Evolutionary conservation across 2,329 filamentous ascomycete genomes (phyloP), one percentile per base, ranked within the genome.

Genomic region (Penicillium verrucosum): DNA sequence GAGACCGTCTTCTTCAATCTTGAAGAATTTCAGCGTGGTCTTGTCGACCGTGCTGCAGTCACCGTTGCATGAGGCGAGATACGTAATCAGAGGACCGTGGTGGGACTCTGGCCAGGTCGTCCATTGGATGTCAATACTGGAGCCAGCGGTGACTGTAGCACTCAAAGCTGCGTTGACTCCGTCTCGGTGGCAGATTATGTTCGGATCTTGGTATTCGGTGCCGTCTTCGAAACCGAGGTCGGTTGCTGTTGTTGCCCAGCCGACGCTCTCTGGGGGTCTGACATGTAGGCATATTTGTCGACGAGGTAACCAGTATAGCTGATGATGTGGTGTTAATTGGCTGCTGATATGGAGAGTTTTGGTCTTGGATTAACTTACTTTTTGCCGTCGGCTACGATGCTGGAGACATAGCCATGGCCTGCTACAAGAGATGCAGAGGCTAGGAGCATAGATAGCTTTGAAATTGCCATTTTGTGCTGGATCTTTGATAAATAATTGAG

Each of bases 51-150:
- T 69, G 43, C 78, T 76, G 69, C 82, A 86, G 68, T 84, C 78
- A 21, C 79, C 82, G 46, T 78, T 69, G 72, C 82, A 85, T 49
- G 76, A 75, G 47, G 86, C 86, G 2, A 88, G 76, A 75, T 87
- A 88, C 68, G 80, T 81, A 61, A 88, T 77, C 60, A 88, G 78
- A 9, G 85, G 85, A 2, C 84, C 84, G 57, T 85, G 78, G 74
- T 89, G 83, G 27, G 78, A 81, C 2, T 81, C 77, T 14, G 85
- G 85, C 86, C 86, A 89, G 21, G 77, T 74, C 54, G 78, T 82
- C 86, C 86, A 89, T 62, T 82, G 78, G 46, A 89, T 70, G 40
- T 81, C 75, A 64, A 89, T 68, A 11, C 75, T 76, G 58, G 77
- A 76, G 54, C 87, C 87, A 12, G 85, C 86, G 1, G 78, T 74